Base-by-base conservation (phyloP, 768 basidiomycete species). In the Mycena belliarum region DNA sequence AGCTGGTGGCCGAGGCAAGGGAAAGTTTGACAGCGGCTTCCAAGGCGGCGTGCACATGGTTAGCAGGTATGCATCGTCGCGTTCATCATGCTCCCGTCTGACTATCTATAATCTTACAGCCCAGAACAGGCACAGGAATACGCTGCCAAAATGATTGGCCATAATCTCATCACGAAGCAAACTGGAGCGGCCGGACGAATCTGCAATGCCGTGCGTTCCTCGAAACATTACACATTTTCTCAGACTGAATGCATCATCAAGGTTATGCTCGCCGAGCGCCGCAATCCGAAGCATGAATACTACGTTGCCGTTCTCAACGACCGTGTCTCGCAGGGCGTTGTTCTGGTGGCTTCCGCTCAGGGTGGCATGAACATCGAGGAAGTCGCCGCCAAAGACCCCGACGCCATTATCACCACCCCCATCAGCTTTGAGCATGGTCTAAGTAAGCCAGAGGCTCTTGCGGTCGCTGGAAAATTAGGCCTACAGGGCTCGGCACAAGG, bases 361-460 rank as follows among this genome's bases (percentile, higher is more conserved):
- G 97, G 97, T 54, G 97, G 97, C 55, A 99, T 99, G 97, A 98
- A 98, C 76, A 99, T 99, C 69, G 97, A 99, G 73, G 97, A 99
- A 68, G 97, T 99, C 45, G 97, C 97, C 25, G 92, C 93, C 28
- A 93, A 95, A 65, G 93, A 97, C 68, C 97, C 97, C 33, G 76
- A 78, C 35, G 91, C 97, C 38, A 98, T 99, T 74, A 93, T 98
- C 68, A 98, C 95, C 44, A 95, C 91, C 12, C 91, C 93, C 45
- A 92, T 99, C 66, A 79, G 89, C 72, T 93, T 91, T 62, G 77
- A 89, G 53, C 88, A 84, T 14, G 96, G 96, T 8, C 79, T 99
- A 26, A 83, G 83, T 60, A 82, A 87, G 64, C 73, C 75, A 23
- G 82, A 87, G 45, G 96, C 91, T 35, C 73, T 91, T 48, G 81